phyloP scores from a whole-genome alignment of 371 early-diverging fungal species.

The Apophysomyces elegans region DNA sequence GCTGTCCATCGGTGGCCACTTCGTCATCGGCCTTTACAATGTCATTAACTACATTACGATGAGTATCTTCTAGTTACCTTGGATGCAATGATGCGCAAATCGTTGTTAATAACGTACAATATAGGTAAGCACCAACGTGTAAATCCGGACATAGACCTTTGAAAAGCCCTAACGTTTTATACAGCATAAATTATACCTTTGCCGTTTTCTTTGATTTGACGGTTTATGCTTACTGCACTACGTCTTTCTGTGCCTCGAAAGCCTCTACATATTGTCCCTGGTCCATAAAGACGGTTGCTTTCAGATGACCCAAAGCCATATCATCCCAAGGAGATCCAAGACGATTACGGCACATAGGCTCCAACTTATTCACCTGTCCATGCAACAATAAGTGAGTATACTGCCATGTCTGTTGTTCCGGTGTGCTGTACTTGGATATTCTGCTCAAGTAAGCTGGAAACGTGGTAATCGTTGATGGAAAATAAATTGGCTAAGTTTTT shows the following conservation, averaged over 20 bases:
- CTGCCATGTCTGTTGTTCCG: neutral
- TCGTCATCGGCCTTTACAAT: conserved; percentile 61
- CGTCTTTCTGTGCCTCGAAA: conserved; percentile 55
- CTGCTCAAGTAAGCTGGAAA: conserved; percentile 21
- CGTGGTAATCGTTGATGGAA: conserved; percentile 29
- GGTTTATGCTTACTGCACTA: conserved; percentile 50
- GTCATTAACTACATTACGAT: neutral
- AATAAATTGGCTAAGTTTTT: conserved; percentile 29
- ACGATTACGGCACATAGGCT: conserved; percentile 28
- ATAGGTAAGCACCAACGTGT: conserved; percentile 58
- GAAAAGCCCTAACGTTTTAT: conserved; percentile 39
- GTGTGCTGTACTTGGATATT: conserved; percentile 18
- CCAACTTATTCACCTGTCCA: conserved; percentile 32
- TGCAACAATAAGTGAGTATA: neutral
- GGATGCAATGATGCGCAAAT: conserved; percentile 52
- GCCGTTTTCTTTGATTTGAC: neutral
- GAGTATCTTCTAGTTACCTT: conserved; percentile 24
- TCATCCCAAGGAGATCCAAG: conserved; percentile 57
- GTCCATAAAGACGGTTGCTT: conserved; percentile 39
- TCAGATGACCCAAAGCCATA: conserved; percentile 47
- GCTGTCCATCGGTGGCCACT: conserved; percentile 38
- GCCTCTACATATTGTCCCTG: conserved; percentile 50
- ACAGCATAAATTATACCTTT: neutral
- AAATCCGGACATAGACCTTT: conserved; percentile 42
- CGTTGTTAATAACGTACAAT: conserved; percentile 61